Evolutionary conservation across 169 alveolate species (phyloP).

Genomic region (Cryptosporidium viatorum): DNA sequence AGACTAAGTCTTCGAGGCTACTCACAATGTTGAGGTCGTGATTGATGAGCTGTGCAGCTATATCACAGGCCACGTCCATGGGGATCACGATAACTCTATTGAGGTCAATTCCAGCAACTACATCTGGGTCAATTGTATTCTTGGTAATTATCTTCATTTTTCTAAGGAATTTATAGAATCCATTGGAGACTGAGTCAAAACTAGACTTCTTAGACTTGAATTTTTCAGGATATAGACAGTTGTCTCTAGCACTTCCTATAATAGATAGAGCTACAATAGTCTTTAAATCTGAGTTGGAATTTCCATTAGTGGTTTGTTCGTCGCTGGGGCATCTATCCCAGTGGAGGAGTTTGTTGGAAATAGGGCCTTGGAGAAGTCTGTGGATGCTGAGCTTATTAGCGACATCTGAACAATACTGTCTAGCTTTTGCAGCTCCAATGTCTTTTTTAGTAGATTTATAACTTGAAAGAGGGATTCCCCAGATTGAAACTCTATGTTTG

Average conservation of each 20-base stretch:
- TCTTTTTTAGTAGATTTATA: conserved; percentile 25
- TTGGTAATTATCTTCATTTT: conserved; percentile 7
- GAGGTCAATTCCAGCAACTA: conserved; percentile 55
- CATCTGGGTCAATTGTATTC: conserved; percentile 20
- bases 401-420: neutral
- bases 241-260: conserved; percentile 63
- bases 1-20: conserved; percentile 29
- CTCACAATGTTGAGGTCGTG: conserved; percentile 34
- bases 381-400: conserved; percentile 52
- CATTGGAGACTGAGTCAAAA: neutral
- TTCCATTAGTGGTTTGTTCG: neutral
- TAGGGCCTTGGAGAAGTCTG: conserved; percentile 55
- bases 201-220: conserved; percentile 8
- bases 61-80: conserved; percentile 50
- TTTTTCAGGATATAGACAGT: conserved; percentile 3
- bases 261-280: conserved; percentile 51
- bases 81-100: conserved; percentile 15
- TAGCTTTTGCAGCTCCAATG: conserved; percentile 34
- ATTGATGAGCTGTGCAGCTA: conserved; percentile 30
- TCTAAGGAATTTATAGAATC: conserved; percentile 19
- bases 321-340: conserved; percentile 65
- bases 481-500: conserved; percentile 27
- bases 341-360: conserved; percentile 8
- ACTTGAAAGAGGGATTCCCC: conserved; percentile 44
- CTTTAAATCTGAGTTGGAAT: conserved; percentile 32